Conservation (phyloP, 163 green algal genomes). For the Scenedesmus sp. region DNA sequence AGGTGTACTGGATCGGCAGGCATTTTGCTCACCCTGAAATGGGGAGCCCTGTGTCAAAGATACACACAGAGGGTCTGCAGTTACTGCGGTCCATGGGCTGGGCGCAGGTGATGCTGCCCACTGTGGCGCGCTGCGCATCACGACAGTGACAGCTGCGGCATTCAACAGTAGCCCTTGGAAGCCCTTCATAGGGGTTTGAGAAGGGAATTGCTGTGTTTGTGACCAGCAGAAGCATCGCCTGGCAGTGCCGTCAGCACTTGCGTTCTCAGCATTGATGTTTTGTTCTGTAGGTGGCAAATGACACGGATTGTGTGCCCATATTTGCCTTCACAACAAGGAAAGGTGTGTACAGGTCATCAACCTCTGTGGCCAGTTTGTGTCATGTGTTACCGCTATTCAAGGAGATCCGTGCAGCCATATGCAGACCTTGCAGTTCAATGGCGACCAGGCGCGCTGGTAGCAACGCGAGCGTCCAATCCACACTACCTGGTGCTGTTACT, state of each 20-base stretch:
- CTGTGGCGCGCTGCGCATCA: neutral
- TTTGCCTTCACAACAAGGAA: slow-evolving; percentile 32
- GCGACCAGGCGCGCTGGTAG: too few relatives aligned
- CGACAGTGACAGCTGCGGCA: neutral
- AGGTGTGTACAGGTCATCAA: neutral
- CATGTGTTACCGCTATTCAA: neutral
- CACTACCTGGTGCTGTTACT: neutral
- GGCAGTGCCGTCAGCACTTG: too few relatives aligned
- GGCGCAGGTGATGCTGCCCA: neutral
- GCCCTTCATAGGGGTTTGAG: too few relatives aligned
- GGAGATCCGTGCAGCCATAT: neutral
- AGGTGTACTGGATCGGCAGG: slow-evolving; percentile 11
- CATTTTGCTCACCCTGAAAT: neutral
- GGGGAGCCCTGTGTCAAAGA: neutral
- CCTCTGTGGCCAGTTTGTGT: neutral
- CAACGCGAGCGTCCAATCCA: too few relatives aligned
- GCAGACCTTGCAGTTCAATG: neutral
- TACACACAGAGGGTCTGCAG: neutral
- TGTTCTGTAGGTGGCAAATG: neutral
- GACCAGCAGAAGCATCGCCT: too few relatives aligned
- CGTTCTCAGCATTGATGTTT: neutral
- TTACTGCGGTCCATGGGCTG: neutral
- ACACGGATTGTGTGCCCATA: neutral
- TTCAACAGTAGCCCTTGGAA: neutral
- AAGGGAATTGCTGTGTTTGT: too few relatives aligned